Evolutionary conservation across 179 eudicot genomes (phyloP).

Genomic region (Carnegiea gigantea): DNA sequence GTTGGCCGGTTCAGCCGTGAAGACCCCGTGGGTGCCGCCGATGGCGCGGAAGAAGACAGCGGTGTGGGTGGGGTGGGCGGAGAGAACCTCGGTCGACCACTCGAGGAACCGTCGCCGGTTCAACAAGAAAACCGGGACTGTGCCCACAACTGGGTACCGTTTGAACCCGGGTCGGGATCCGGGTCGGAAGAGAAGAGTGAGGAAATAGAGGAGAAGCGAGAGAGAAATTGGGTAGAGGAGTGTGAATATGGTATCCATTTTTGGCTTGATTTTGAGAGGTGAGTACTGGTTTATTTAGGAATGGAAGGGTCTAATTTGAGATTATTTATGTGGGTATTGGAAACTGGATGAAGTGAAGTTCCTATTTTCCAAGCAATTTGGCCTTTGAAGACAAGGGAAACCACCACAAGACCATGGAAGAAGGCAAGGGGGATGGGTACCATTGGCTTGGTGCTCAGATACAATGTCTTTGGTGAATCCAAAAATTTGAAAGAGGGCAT

Average conservation of each 20-base stretch:
- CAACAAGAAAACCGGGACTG: slow-evolving; percentile 52
- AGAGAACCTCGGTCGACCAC: slow-evolving; percentile 59
- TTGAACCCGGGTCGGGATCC: slow-evolving; percentile 42
- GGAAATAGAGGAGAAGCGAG: background rate
- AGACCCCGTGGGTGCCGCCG: slow-evolving; percentile 49
- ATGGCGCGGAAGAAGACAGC: slow-evolving; percentile 50
- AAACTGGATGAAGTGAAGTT: background rate
- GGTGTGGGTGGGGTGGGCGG: slow-evolving; percentile 52
- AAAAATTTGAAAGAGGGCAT: too few relatives aligned
- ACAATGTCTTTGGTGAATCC: too few relatives aligned
- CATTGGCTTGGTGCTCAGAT: too few relatives aligned
- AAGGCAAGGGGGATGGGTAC: background rate
- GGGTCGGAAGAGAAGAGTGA: background rate
- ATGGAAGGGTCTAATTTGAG: background rate
- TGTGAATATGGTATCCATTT: slow-evolving; percentile 4
- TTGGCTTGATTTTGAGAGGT: background rate
- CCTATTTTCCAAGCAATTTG: slow-evolving; percentile 5
- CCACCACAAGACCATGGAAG: background rate
- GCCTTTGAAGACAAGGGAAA: slow-evolving; percentile 4
- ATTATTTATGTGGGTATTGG: background rate
- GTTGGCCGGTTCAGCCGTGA: slow-evolving; percentile 67
- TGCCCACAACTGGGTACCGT: slow-evolving; percentile 59
- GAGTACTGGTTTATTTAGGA: background rate
- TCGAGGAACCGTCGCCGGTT: slow-evolving; percentile 76
- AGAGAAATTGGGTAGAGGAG: background rate